phyloP scores from a whole-genome alignment of 176 grass and related monocot genomes.

The Dactylis glomerata region DNA sequence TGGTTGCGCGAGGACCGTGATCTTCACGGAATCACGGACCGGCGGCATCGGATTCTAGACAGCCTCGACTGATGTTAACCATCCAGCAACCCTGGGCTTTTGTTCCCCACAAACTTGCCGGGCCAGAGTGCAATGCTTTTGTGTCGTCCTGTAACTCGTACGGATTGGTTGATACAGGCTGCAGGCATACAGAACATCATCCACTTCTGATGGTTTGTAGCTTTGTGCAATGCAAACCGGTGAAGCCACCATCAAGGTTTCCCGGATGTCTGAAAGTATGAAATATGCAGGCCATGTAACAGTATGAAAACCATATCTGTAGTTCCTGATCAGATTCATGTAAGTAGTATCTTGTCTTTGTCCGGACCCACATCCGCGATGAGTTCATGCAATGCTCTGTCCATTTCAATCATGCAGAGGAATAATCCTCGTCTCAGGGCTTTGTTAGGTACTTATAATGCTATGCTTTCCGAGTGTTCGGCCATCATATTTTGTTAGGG shows the following conservation, averaged over 20 bases:
- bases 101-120: neutral
- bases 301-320: neutral
- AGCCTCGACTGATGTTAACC: neutral
- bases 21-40: neutral
- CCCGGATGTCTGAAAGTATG: neutral
- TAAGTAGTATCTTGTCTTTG: neutral
- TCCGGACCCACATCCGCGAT: constrained; percentile 12
- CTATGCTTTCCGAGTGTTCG: constrained; percentile 2
- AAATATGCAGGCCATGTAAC: neutral
- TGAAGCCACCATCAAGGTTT: constrained; percentile 10
- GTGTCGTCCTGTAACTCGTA: neutral
- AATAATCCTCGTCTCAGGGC: neutral
- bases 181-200: neutral
- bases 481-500: neutral
- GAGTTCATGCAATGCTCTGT: constrained; percentile 11
- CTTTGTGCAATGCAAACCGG: neutral
- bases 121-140: neutral
- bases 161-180: constrained; percentile 4
- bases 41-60: neutral
- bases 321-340: neutral
- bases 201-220: neutral
- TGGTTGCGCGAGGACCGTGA: neutral
- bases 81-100: neutral
- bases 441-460: neutral
- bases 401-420: constrained; percentile 15